phyloP scores from a whole-genome alignment of 352 stramenopile genomes.

The Phytopythium aichiense region DNA sequence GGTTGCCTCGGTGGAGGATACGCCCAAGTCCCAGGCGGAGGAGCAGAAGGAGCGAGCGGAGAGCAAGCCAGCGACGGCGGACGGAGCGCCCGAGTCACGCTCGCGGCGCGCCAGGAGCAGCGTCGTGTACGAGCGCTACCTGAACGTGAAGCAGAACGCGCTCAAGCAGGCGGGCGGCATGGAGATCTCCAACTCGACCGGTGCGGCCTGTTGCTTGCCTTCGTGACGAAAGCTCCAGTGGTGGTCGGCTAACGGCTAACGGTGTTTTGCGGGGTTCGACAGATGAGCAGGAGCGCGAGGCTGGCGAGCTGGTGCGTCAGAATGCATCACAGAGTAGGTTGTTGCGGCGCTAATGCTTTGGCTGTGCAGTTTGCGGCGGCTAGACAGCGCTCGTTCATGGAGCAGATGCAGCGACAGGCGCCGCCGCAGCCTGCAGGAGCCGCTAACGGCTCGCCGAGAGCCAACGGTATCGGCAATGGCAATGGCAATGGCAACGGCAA shows the following conservation, averaged over 20 bases:
- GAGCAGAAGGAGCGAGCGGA: not conserved
- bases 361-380: not conserved
- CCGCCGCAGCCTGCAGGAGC: not conserved
- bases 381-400: conserved; percentile 5
- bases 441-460: not conserved
- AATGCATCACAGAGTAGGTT: too few relatives aligned
- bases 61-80: not conserved
- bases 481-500: too few relatives aligned
- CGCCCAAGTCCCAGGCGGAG: not conserved
- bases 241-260: too few relatives aligned
- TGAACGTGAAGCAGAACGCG: conserved; percentile 45
- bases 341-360: too few relatives aligned
- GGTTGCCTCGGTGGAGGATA: not conserved
- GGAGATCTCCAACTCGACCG: conserved; percentile 56
- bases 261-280: conserved; percentile 3
- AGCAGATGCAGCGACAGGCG: not conserved
- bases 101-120: conserved; percentile 14
- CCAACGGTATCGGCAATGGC: not conserved
- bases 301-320: conserved; percentile 56
- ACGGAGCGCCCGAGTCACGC: not conserved
- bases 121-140: conserved; percentile 42
- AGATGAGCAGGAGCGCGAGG: conserved; percentile 55
- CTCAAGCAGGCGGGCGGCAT: conserved; percentile 7
- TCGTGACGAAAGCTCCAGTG: too few relatives aligned
- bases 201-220: conserved; percentile 16